phyloP scores from a whole-genome alignment of 1,284 basidiomycete genomes.

The Earliella scabrosa region DNA sequence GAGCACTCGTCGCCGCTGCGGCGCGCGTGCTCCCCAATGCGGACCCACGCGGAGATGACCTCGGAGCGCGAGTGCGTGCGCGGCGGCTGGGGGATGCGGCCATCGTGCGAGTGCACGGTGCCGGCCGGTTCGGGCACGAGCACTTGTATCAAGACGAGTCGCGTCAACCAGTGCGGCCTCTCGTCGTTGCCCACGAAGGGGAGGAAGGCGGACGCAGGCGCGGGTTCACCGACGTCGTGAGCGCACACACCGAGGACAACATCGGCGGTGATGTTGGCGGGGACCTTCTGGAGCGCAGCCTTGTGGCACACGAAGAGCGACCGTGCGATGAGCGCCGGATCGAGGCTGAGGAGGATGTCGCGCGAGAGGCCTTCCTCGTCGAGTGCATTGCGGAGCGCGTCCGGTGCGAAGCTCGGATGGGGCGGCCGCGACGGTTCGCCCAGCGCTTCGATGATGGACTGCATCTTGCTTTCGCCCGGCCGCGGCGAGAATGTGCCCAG shows the following conservation, averaged over 20 bases:
- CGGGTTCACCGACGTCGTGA: conserved; percentile 12
- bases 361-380: conserved; percentile 72
- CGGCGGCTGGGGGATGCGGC: conserved; percentile 46
- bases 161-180: conserved; percentile 79
- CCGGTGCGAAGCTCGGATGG: conserved; percentile 24
- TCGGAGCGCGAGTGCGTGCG: conserved; percentile 72
- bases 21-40: conserved; percentile 71
- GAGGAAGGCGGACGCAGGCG: conserved; percentile 15
- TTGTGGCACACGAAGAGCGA: conserved; percentile 67
- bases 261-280: conserved; percentile 53
- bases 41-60: conserved; percentile 71
- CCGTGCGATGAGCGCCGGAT: conserved; percentile 57
- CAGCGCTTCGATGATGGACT: conserved; percentile 51
- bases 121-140: conserved; percentile 55
- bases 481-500: conserved; percentile 64
- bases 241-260: conserved; percentile 42
- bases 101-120: conserved; percentile 33
- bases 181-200: conserved; percentile 71
- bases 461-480: conserved; percentile 49
- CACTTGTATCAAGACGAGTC: conserved; percentile 68
- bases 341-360: conserved; percentile 61
- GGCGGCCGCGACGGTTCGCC: conserved; percentile 32
- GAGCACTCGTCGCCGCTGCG: conserved; percentile 73
- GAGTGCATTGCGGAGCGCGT: conserved; percentile 48
- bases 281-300: conserved; percentile 48